phyloP scores from a whole-genome alignment of 495 filamentous ascomycete genomes.

The Aspergillus indologenus region DNA sequence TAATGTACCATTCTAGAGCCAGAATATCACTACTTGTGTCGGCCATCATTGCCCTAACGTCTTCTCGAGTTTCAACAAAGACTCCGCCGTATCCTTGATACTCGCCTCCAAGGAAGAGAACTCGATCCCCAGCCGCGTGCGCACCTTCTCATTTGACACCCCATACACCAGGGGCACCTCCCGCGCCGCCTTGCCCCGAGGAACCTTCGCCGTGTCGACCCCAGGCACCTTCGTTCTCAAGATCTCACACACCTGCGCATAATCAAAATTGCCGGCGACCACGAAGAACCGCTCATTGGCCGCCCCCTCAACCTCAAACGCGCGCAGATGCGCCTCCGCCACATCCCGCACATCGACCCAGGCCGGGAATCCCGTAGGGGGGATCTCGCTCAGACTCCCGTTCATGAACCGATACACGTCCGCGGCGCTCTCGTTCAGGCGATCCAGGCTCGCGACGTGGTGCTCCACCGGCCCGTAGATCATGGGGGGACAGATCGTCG shows the following conservation, averaged over 20 bases:
- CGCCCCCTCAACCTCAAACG: conserved; percentile 28
- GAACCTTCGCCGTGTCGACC: not conserved
- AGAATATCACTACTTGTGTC: too few species aligned
- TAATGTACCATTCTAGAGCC: too few species aligned
- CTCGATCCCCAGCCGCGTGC: not conserved
- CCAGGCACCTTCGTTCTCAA: not conserved
- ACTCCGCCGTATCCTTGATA: not conserved
- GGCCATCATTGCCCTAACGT: not conserved
- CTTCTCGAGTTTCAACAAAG: not conserved
- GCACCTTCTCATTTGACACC: not conserved
- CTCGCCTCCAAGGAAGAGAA: not conserved
- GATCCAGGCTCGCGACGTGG: conserved; percentile 23
- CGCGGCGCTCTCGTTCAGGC: conserved; percentile 41
- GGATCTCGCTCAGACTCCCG: conserved; percentile 27
- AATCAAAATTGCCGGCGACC: not conserved
- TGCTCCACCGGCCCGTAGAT: conserved; percentile 45
- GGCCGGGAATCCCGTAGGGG: conserved; percentile 30
- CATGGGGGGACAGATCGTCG: conserved; percentile 59
- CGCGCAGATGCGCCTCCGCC: conserved; percentile 41
- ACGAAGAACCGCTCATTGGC: conserved; percentile 34
- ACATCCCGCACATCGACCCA: conserved; percentile 49
- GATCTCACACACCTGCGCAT: not conserved
- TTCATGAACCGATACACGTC: conserved; percentile 28
- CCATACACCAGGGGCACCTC: not conserved
- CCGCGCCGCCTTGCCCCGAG: not conserved